These are phyloP conservation scores for Neocucurbitaria cava DNA, from an alignment of 2,329 filamentous ascomycete genomes.

Conservation along the genomic window DNA sequence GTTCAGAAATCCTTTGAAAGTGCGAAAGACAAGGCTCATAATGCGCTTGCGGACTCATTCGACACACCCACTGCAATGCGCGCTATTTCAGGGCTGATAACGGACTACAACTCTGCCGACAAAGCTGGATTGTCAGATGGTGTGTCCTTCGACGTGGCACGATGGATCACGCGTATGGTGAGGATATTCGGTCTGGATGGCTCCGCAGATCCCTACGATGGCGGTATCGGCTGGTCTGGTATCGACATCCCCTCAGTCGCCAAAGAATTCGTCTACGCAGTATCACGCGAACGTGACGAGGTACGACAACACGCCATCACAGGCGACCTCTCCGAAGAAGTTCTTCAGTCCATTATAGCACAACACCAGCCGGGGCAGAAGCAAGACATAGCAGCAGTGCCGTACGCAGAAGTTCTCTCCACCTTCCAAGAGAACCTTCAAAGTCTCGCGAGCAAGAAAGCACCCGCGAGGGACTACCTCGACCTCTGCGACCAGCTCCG, in stretches of 20 bases:
- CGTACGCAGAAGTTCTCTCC: constrained; percentile 59
- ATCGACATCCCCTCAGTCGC: constrained; percentile 67
- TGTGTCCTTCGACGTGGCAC: constrained; percentile 64
- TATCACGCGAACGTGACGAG: constrained; percentile 64
- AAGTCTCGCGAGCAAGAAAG: constrained; percentile 55
- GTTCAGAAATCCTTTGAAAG: constrained; percentile 59
- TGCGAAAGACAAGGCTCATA: constrained; percentile 65
- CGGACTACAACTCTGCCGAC: constrained; percentile 70
- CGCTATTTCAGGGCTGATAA: constrained; percentile 78
- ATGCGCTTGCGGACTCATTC: constrained; percentile 81
- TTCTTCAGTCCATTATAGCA: constrained; percentile 49
- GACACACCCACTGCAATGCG: constrained; percentile 83
- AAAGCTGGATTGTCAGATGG: constrained; percentile 51
- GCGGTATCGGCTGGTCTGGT: constrained; percentile 68
- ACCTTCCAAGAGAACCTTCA: constrained; percentile 68
- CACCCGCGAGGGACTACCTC: constrained; percentile 74
- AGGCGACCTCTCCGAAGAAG: constrained; percentile 40
- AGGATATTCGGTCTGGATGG: constrained; percentile 83
- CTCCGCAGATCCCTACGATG: constrained; percentile 53
- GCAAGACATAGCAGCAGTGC: constrained; percentile 42
- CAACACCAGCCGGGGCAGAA: constrained; percentile 37
- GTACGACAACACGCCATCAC: constrained; percentile 64
- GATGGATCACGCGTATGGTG: constrained; percentile 83
- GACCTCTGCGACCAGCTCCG: constrained; percentile 75
- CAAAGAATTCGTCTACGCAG: constrained; percentile 66